phyloP scores from a whole-genome alignment of 2,329 filamentous ascomycete genomes.

The Fusarium guadeloupense region DNA sequence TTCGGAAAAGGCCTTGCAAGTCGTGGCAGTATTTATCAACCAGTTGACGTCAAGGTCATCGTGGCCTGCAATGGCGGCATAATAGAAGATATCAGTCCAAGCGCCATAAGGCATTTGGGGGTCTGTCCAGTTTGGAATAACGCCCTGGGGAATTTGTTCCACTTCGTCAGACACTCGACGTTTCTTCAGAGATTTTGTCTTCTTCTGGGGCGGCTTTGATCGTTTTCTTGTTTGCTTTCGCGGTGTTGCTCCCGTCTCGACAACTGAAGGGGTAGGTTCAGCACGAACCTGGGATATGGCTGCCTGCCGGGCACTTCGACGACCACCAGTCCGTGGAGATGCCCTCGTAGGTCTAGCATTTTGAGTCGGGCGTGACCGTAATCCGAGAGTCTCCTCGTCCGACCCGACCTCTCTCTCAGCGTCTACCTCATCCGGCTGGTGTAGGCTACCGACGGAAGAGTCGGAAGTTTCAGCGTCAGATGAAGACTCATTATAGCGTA shows the following conservation, averaged over 20 bases:
- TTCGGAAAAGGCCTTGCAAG: constrained; percentile 73
- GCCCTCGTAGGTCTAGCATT: background rate
- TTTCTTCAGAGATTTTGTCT: constrained; percentile 30
- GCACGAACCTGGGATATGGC: constrained; percentile 7
- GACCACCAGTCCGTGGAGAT: constrained; percentile 1
- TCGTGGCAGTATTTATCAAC: constrained; percentile 70
- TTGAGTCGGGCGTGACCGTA: constrained; percentile 9
- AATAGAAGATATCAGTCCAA: constrained; percentile 74
- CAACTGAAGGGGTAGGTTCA: background rate
- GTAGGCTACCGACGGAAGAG: constrained; percentile 15
- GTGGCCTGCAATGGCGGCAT: constrained; percentile 64
- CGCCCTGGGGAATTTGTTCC: constrained; percentile 13
- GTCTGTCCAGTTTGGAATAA: constrained; percentile 65
- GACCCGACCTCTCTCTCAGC: constrained; percentile 21
- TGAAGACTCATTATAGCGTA: constrained; percentile 21
- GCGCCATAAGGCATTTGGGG: constrained; percentile 71
- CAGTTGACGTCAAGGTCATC: constrained; percentile 64
- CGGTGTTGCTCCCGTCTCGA: background rate
- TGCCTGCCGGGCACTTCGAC: constrained; percentile 27
- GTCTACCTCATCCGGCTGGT: constrained; percentile 13
- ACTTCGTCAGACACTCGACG: constrained; percentile 21
- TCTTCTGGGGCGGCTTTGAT: constrained; percentile 12
- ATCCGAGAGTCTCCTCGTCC: constrained; percentile 2
- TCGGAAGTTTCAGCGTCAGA: constrained; percentile 21
- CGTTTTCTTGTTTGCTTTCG: constrained; percentile 26